Evolutionary conservation across 1,139 yeast species (phyloP).

Genomic region (Schizosaccharomyces versatilis): DNA sequence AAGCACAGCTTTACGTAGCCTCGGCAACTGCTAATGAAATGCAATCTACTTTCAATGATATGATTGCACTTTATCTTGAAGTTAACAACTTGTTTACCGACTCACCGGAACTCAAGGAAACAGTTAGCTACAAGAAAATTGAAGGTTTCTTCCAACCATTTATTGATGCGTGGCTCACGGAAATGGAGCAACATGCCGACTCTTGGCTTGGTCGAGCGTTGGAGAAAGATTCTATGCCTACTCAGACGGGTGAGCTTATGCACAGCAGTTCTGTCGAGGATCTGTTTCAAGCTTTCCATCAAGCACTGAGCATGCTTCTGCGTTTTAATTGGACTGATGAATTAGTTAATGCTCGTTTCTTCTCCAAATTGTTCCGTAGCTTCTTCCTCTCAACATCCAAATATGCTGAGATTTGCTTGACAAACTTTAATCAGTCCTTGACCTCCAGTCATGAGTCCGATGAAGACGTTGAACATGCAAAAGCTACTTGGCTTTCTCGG

Average conservation of each 20-base stretch:
- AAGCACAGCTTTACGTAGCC: no score
- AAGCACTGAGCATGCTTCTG: neutral
- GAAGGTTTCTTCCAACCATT: slow-evolving; percentile 1
- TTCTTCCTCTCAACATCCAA: neutral
- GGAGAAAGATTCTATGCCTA: neutral
- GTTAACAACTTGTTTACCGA: no score
- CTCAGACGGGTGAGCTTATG: neutral
- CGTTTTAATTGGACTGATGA: neutral
- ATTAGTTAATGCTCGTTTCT: neutral
- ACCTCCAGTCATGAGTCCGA: neutral
- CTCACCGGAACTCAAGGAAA: no score
- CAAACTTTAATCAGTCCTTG: neutral
- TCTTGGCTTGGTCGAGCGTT: neutral
- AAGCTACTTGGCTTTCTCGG: neutral
- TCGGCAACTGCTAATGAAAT: no score
- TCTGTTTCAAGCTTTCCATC: slow-evolving; percentile 1
- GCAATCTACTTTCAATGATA: no score
- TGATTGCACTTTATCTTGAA: no score
- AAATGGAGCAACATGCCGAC: neutral
- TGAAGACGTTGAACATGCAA: neutral
- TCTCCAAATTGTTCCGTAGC: neutral
- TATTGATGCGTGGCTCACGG: neutral
- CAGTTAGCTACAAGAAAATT: neutral
- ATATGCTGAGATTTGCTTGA: neutral
- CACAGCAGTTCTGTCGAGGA: neutral